Base-by-base conservation (phyloP, 1,284 basidiomycete species). In the Marasmius sp. region DNA sequence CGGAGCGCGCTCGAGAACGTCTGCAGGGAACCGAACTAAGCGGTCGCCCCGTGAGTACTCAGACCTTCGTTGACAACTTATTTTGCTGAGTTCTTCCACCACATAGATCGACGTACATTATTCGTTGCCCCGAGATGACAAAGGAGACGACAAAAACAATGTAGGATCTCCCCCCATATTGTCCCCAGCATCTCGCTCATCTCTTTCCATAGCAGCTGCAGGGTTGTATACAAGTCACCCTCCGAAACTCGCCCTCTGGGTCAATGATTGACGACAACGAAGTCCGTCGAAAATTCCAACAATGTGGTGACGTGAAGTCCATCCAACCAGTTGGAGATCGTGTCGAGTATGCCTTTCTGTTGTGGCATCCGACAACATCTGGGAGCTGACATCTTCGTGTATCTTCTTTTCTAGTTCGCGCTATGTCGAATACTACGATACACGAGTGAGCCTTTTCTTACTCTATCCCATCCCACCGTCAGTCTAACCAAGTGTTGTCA, bases 41-140 rank as follows among this genome's bases (percentile, higher is more conserved):
- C 65, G 90, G 92, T 10, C 84, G 95, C 68, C 89, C 92, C 41
- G 93, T 95, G 69, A 78, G 92, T 80, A 77, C 91, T 80, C 48
- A 43, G 55, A 18, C 47, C 1, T 20, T 20, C 1, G n/a, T 50
- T 37, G n/a, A 37, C 39, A 18, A 41, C 12, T 27, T 5, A 37
- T 27, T n/a, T 60, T 51, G 64, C 60, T 59, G 62, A 59, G 53
- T 34, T 61, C 61, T 58, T 36, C 61, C 66, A 67, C 61, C 38
- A 36, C 20, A 38, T 69, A 97, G 92, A 97, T 98, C 73, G 97
- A 99, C 79, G 96, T 99, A 0, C 97, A 99, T 75, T 99, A 95
- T 77, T 96, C 94, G 34, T 79, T 99, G 43, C 97, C 97, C 4
- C 89, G 93, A 64, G 94, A 93, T 68, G 95, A 98, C 64, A 88